Conservation (phyloP, 2,329 filamentous ascomycete genomes). For the Eurotiales sp. region DNA sequence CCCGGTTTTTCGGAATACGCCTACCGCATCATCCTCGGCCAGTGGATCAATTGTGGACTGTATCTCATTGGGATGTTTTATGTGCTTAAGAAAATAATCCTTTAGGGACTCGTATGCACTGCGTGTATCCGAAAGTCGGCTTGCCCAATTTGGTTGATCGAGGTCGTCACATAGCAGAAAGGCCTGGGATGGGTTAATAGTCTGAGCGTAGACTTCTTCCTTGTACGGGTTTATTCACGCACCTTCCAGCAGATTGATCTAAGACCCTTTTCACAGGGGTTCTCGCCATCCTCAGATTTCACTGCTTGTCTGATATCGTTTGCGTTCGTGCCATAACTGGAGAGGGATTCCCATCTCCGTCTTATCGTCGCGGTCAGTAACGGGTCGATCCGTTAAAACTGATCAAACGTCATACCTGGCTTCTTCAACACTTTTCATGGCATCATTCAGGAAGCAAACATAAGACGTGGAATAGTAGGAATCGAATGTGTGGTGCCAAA, state of each 20-base stretch:
- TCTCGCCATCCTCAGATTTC: constrained; percentile 55
- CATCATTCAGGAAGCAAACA: constrained; percentile 23
- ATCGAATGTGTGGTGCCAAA: neutral
- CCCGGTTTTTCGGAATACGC: neutral
- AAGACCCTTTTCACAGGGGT: constrained; percentile 67
- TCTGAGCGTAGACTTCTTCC: neutral
- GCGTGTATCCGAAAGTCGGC: constrained; percentile 64
- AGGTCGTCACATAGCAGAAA: constrained; percentile 75
- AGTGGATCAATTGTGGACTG: constrained; percentile 75
- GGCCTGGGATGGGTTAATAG: constrained; percentile 47
- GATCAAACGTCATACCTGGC: constrained; percentile 42
- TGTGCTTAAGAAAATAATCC: constrained; percentile 73
- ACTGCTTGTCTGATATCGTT: constrained; percentile 64
- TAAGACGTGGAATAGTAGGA: neutral
- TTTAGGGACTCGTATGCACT: constrained; percentile 69
- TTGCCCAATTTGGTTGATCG: constrained; percentile 64
- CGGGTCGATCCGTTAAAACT: neutral
- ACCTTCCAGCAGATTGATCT: constrained; percentile 94
- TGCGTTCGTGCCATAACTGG: constrained; percentile 51
- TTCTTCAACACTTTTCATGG: constrained; percentile 55
- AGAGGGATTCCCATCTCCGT: constrained; percentile 64
- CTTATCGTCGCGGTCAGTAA: constrained; percentile 37
- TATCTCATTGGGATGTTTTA: constrained; percentile 79
- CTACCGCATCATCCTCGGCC: constrained; percentile 71
- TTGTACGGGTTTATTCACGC: constrained; percentile 20